Conservation (phyloP, 306 rosid species). For the Abrus precatorius region DNA sequence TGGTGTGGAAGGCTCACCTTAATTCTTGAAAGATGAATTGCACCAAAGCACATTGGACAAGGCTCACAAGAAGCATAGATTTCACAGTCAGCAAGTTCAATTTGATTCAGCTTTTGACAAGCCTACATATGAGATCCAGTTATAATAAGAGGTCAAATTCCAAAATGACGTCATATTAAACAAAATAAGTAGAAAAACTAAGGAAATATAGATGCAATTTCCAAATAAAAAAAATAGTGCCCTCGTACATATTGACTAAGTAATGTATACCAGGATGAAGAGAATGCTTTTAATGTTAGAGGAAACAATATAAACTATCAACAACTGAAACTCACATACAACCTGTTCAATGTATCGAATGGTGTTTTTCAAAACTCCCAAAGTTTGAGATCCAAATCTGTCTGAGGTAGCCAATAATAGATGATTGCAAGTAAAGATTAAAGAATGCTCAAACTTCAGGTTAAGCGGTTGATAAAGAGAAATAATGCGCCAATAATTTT, state of each 20-base stretch:
- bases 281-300: neutral
- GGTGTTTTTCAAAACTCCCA: neutral
- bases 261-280: constrained; percentile 6
- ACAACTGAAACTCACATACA: constrained; percentile 9
- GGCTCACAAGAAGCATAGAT: constrained; percentile 97
- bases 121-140: constrained; percentile 59
- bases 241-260: neutral
- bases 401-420: constrained; percentile 11
- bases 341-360: constrained; percentile 9
- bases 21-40: constrained; percentile 86
- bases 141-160: constrained; percentile 19
- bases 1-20: constrained; percentile 59
- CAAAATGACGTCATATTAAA: constrained; percentile 8
- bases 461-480: neutral
- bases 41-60: constrained; percentile 98
- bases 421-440: neutral
- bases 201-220: neutral
- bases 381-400: constrained; percentile 36
- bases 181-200: constrained; percentile 3
- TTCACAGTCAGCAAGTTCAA: constrained; percentile 84
- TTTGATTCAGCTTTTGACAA: constrained; percentile 79
- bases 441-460: constrained; percentile 17
- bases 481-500: neutral
- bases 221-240: neutral
- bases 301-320: constrained; percentile 22